A percentile compares a stretch with the other conserved stretches of the same genome.
Conservation (phyloP, 148 eudicot species). For the Rhododendron ovatum region DNA sequence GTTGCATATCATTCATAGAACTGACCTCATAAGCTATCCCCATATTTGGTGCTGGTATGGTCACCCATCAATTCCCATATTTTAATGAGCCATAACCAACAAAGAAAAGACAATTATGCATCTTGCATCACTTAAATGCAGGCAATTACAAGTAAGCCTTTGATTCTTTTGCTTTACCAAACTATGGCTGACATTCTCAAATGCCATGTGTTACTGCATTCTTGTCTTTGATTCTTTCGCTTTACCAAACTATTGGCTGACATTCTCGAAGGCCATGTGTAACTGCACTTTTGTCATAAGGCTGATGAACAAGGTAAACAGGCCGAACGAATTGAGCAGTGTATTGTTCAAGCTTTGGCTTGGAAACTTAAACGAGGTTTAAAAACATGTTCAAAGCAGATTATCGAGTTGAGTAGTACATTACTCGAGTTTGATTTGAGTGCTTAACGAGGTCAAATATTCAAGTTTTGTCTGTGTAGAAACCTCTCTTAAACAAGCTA, state of each 20-base stretch:
- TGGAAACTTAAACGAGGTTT: too few relatives aligned
- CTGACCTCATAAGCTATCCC: background rate
- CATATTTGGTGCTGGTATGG: background rate
- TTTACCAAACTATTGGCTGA: too few relatives aligned
- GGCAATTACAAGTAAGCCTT: too few relatives aligned
- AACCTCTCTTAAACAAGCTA: background rate
- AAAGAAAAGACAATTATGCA: too few relatives aligned
- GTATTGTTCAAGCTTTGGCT: too few relatives aligned
- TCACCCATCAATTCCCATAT: background rate
- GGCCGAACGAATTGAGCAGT: background rate
- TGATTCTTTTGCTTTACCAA: too few relatives aligned
- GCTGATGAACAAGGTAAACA: background rate
- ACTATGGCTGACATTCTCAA: too few relatives aligned
- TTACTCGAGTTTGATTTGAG: background rate
- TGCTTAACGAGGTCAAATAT: background rate
- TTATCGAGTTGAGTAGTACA: too few relatives aligned
- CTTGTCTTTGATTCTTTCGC: too few relatives aligned
- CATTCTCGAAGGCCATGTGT: background rate
- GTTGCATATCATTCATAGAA: background rate
- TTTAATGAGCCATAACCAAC: background rate
- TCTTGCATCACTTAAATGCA: too few relatives aligned
- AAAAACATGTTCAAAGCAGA: too few relatives aligned
- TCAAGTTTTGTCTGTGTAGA: background rate
- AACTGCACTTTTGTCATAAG: background rate
- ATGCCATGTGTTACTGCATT: background rate